phyloP scores from a whole-genome alignment of 352 stramenopile species.

The Phytophthora lateralis region DNA sequence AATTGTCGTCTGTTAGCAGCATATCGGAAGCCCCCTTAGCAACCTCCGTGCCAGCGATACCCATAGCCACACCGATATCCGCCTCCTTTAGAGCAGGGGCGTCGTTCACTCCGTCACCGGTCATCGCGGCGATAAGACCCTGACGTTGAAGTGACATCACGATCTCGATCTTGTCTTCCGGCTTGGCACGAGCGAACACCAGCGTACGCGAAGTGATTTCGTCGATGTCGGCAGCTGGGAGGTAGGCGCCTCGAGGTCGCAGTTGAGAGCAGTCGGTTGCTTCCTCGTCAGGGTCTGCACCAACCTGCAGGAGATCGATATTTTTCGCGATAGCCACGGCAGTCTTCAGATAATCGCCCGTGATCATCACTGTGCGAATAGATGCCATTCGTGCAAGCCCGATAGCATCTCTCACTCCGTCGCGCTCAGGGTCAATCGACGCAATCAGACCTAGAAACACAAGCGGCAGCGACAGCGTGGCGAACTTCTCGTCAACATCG shows the following conservation, averaged over 20 bases:
- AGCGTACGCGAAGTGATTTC: constrained; percentile 74
- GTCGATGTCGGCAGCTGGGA: constrained; percentile 83
- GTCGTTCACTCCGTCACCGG: constrained; percentile 98
- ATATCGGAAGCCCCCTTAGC: constrained; percentile 98
- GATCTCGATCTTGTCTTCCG: constrained; percentile 96
- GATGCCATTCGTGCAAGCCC: constrained; percentile 38
- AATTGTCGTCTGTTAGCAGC: constrained; percentile 98
- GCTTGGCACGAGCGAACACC: constrained; percentile 95
- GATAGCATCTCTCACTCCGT: constrained; percentile 68
- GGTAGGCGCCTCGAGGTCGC: constrained; percentile 55
- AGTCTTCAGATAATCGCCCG: constrained; percentile 95
- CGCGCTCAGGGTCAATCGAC: constrained; percentile 85
- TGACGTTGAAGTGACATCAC: constrained; percentile 94
- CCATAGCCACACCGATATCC: constrained; percentile 98
- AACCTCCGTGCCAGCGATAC: constrained; percentile 96
- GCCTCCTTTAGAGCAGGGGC: constrained; percentile 96
- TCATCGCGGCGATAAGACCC: constrained; percentile 93
- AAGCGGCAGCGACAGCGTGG: constrained; percentile 65
- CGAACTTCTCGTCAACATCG: constrained; percentile 76
- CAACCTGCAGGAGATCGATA: constrained; percentile 89
- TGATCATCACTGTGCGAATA: constrained; percentile 93
- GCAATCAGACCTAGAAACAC: constrained; percentile 94
- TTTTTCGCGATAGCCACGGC: constrained; percentile 93
- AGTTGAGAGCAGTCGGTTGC: constrained; percentile 79
- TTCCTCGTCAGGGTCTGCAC: constrained; percentile 56